Evolutionary conservation across 2,329 filamentous ascomycete genomes (phyloP), one percentile per base, ranked within the genome.

Genomic region (Botryotinia convoluta): DNA sequence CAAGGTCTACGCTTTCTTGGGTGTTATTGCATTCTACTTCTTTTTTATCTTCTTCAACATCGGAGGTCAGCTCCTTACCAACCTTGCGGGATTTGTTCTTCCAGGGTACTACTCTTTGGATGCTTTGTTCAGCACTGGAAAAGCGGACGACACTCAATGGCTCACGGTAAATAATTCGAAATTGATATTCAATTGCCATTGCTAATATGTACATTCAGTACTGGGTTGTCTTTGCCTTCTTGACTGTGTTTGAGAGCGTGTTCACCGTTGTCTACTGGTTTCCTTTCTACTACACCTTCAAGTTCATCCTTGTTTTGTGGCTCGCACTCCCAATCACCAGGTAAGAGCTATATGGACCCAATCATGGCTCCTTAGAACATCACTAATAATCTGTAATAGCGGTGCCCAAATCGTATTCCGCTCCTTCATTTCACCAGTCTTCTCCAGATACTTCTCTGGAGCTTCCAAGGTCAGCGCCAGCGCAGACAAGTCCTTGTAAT

Each of bases 241-340:
- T 96, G 84, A 94, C 92, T 85, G 92, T 96, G 68, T 82, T 94
- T 79, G 93, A 97, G 88, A 94, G 92, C 83, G 88, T 92, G 75
- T 85, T 97, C 81, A 94, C 88, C 84, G 92, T 94, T 76, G 92
- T 95, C 76, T 96, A 96, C 89, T 97, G 93, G 93, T 94, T 97
- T 87, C 92, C 96, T 82, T 99, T 99, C 87, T 99, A 99, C 92
- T 99, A 93, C 86, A 95, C 95, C 83, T 98, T 99, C 92, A 99
- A 99, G 90, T 98, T 99, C 83, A 87, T 97, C 82, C 92, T 98
- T 83, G 89, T 98, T 80, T 91, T 99, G 83, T 99, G 96, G 96
- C 94, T 99, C 86, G 91, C 95, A 79, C 94, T 99, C 81, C 96
- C 96, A 83, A 89, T 93, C 84, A 98, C 97, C 87, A 87, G 88